Evolutionary conservation across 257 asterid species (phyloP), one percentile per base, ranked within the genome.

Genomic region (Phtheirospermum japonicum): DNA sequence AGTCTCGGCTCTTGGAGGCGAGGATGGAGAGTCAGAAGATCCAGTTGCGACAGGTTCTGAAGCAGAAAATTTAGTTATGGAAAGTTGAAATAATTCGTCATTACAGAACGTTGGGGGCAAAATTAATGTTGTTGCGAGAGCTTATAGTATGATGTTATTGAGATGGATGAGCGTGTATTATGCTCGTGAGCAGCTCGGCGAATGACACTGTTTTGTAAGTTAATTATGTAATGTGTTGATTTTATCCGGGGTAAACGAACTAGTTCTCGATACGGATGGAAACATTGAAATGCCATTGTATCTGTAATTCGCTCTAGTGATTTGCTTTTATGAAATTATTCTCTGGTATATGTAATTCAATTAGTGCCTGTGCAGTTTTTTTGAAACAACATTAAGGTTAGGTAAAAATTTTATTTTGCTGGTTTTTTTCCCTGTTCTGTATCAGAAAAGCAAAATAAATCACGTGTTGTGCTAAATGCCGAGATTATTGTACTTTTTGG

Each of bases 11-110:
- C 17, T 34, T 93, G 71, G 94, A 87, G 59, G 99, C 99, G 7
- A 83, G 89, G 77, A 77, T 79, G 83, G 96, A 87, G 64, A 81
- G 90, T 66, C 96, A 80, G 26, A 93, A 89, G 81, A 60, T 93
- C 73, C 99, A 89, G 83, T 63, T 93, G 69, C 79, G 94, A 65
- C 99, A 93, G 68, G 99, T 89, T 61, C 61, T 93, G 77, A 87
- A 89, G 82, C 99, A 87, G 67, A 87, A 93, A 82, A 80, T 83
- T 45, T 85, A 73, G 76, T 11, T 23, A 9, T 18, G 2, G 36
- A 52, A 52, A 12, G 0, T 23, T 52, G 33, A 28, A 52, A 28
- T 52, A 52, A 52, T 23, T 52, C 2, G 6, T 11, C 33, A 20
- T 11, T 52, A 26, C 33, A 23, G 32, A 9, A 2, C 16, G 12